These are phyloP conservation scores for Kwoniella mangroviensis DNA, from an alignment of 768 basidiomycete genomes.

Conservation along the genomic window DNA sequence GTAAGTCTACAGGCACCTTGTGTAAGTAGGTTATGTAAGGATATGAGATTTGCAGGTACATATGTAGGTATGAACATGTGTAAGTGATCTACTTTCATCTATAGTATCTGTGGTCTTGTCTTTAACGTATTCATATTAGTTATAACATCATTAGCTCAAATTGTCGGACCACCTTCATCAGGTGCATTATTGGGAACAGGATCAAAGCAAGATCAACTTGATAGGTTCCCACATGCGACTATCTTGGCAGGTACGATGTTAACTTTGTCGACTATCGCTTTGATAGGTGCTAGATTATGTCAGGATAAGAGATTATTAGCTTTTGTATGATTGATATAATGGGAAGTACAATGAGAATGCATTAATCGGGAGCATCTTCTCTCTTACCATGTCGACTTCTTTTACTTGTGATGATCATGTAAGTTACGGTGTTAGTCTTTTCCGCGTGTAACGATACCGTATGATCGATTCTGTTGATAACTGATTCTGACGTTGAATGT, in stretches of 20 bases:
- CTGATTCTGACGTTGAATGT: too few relatives aligned
- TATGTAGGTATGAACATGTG: conserved; percentile 22
- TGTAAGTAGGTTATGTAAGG: neutral
- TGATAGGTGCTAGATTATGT: conserved; percentile 8
- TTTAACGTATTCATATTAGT: neutral
- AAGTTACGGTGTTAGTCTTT: too few relatives aligned
- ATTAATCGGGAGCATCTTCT: too few relatives aligned
- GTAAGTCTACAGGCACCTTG: conserved; percentile 19
- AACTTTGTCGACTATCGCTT: neutral
- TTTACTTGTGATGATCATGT: too few relatives aligned
- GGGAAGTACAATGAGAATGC: too few relatives aligned
- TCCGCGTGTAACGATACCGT: too few relatives aligned
- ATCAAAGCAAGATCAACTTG: neutral
- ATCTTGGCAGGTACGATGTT: conserved; percentile 2
- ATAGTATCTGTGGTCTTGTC: too few relatives aligned
- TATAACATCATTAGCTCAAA: neutral
- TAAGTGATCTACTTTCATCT: conserved; percentile 9
- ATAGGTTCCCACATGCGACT: neutral
- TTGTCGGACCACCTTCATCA: neutral
- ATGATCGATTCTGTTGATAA: too few relatives aligned
- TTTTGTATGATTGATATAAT: neutral
- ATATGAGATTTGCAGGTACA: conserved; percentile 20
- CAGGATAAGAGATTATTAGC: conserved; percentile 4
- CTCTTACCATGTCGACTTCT: too few relatives aligned
- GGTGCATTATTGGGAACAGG: conserved; percentile 11